Percentiles rank a stretch among this genome's conserved stretches.
Evolutionary conservation across 1,284 basidiomycete genomes (phyloP).

Genomic region (Boletus subluridellus): DNA sequence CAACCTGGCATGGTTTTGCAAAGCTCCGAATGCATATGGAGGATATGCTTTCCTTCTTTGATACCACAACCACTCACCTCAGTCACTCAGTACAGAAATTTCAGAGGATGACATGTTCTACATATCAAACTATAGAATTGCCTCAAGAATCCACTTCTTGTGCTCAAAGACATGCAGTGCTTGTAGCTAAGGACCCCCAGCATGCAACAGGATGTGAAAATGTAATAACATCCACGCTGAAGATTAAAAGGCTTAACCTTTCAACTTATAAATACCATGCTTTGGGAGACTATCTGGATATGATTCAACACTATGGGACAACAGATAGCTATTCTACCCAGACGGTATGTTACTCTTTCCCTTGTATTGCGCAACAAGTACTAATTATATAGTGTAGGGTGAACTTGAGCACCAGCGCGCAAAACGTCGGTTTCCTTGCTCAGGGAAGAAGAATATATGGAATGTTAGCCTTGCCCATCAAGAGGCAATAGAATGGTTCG

Average conservation of each 20-base stretch:
- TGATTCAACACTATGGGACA: no score
- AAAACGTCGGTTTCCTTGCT: no score
- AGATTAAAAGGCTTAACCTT: slow-evolving; percentile 22
- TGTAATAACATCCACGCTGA: not conserved
- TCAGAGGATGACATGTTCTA: not conserved
- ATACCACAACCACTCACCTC: not conserved
- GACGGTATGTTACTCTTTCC: no score
- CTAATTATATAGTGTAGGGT: no score
- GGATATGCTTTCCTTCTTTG: not conserved
- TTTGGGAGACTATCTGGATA: no score
- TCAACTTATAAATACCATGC: slow-evolving; percentile 9
- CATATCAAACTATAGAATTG: not conserved
- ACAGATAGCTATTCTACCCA: no score
- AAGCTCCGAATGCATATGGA: slow-evolving; percentile 35
- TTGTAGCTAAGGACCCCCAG: not conserved
- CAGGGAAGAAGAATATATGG: no score
- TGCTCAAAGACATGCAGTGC: not conserved
- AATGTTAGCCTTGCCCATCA: no score
- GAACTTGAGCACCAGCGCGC: no score
- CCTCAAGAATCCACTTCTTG: not conserved
- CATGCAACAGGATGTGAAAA: rapidly evolving
- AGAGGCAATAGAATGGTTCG: no score
- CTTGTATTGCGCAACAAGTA: no score
- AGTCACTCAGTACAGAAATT: not conserved
- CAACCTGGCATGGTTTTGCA: slow-evolving; percentile 32